Conservation (phyloP, 2,329 filamentous ascomycete genomes). For the Sporothrix brasiliensis region DNA sequence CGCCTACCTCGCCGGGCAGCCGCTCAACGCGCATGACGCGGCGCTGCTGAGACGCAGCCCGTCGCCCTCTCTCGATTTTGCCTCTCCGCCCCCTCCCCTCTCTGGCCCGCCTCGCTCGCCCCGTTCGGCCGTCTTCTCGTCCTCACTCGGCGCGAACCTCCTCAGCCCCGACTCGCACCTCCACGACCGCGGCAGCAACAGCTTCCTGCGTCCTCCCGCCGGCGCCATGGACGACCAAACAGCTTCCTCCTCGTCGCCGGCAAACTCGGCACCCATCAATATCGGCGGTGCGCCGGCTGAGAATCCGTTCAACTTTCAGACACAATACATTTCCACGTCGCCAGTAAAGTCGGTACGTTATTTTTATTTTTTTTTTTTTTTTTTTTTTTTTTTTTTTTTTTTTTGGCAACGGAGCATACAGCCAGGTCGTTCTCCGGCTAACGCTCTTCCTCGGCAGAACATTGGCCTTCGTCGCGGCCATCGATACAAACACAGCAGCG, state of each 20-base stretch:
- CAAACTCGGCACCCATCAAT: constrained; percentile 21
- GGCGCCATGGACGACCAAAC: constrained; percentile 28
- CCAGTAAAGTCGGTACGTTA: constrained; percentile 74
- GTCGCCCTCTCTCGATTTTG: constrained; percentile 27
- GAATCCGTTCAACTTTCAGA: constrained; percentile 94
- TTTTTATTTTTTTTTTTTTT: too few relatives aligned
- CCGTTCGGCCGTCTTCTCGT: constrained; percentile 9
- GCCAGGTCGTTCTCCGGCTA: not conserved
- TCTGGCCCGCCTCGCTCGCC: not conserved
- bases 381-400: too few relatives aligned
- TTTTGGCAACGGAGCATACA: too few relatives aligned
- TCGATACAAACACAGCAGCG: constrained; percentile 96
- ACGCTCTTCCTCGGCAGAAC: constrained; percentile 56
- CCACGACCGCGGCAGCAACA: not conserved
- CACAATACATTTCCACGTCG: constrained; percentile 72
- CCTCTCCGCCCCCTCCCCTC: not conserved
- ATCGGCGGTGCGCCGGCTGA: not conserved
- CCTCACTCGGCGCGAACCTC: constrained; percentile 7
- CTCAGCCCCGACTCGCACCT: constrained; percentile 24
- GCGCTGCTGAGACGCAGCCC: constrained; percentile 35
- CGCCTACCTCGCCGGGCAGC: constrained; percentile 18
- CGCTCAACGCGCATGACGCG: constrained; percentile 34
- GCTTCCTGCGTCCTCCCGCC: constrained; percentile 28
- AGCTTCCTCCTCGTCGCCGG: constrained; percentile 11
- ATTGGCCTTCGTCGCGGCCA: constrained; percentile 91